Evolutionary conservation across 2,329 filamentous ascomycete genomes (phyloP).

Genomic region (Apiospora kogelbergensis): DNA sequence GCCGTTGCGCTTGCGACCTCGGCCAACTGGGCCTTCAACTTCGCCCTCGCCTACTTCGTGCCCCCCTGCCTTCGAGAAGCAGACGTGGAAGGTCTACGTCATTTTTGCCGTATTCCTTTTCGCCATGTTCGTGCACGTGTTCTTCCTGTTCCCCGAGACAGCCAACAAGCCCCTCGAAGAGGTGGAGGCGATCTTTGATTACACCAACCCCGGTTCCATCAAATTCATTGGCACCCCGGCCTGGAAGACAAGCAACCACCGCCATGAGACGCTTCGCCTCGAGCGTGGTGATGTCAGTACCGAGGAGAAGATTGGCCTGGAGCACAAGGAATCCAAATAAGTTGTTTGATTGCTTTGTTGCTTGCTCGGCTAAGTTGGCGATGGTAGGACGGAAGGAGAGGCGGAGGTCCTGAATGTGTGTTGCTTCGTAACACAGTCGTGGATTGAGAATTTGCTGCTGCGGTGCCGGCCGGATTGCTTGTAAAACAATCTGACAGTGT

Average conservation of each 20-base stretch:
- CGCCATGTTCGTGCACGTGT: slow-evolving; percentile 49
- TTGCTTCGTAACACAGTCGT: neutral
- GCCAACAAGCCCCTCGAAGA: slow-evolving; percentile 56
- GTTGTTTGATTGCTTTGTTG: neutral
- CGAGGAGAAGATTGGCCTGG: slow-evolving; percentile 34
- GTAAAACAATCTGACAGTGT: neutral
- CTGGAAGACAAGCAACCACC: slow-evolving; percentile 42
- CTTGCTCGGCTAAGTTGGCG: neutral
- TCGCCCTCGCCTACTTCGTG: slow-evolving; percentile 48
- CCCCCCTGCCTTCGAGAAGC: slow-evolving; percentile 43
- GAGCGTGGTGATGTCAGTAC: slow-evolving; percentile 36
- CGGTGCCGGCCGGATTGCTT: neutral
- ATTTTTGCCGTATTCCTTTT: slow-evolving; percentile 53
- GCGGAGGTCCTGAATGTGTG: neutral
- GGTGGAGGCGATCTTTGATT: slow-evolving; percentile 48
- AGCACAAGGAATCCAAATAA: slow-evolving; percentile 20
- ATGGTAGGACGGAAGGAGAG: too few species aligned
- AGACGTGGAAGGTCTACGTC: slow-evolving; percentile 52
- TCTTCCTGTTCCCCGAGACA: slow-evolving; percentile 58
- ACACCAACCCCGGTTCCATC: slow-evolving; percentile 35
- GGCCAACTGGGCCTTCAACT: slow-evolving; percentile 51
- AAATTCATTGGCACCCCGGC: slow-evolving; percentile 40
- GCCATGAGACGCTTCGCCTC: slow-evolving; percentile 27
- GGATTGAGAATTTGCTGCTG: neutral
- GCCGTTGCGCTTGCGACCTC: slow-evolving; percentile 53